Evolutionary conservation across 345 rosid species (phyloP), one percentile per base, ranked within the genome.

Genomic region (Lumnitzera littorea): DNA sequence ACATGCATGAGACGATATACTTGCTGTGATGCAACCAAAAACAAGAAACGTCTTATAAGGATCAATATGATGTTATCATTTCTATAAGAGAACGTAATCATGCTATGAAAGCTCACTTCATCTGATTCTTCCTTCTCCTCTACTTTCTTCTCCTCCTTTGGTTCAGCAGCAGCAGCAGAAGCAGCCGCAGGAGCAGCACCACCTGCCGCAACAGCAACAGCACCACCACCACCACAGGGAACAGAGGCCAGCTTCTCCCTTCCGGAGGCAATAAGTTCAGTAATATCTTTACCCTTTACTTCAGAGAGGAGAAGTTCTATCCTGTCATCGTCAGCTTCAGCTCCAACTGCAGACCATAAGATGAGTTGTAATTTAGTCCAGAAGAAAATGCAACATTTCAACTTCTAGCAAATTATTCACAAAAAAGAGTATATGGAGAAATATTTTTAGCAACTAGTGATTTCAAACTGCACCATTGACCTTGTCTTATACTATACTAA

Each of bases 61-160:
- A 14, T 4, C 24, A 8, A 43, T 3, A 41, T 24, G 24, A 25
- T 25, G 36, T 8, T 8, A 12, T 27, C 24, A 15, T 36, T 5
- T 36, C 43, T 36, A 36, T 36, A 36, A 36, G 43, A 36, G 43
- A 9, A 5, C 3, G 43, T 36, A 3, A 29, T 36, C 43, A 36
- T 36, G 31, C 31, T 27, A 65, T 29, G 8, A 58, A 61, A 2
- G 20, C 83, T 82, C 65, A 89, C 96, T 13, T 87, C 97, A 17
- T 90, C 95, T 4, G 90, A 84, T 62, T 87, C 96, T 64, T 89
- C 95, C 65, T 81, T 79, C 80, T 81, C 84, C 63, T 84, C 95
- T 1, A 79, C 82, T 67, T 89, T 87, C 68, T 89, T 91, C 55
- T 87, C 97, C 66, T 84, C 81, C 82, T 87, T 84, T 12, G 88